Base-by-base conservation (phyloP, 208 protist genomes). In the Phytomonas sp. region DNA sequence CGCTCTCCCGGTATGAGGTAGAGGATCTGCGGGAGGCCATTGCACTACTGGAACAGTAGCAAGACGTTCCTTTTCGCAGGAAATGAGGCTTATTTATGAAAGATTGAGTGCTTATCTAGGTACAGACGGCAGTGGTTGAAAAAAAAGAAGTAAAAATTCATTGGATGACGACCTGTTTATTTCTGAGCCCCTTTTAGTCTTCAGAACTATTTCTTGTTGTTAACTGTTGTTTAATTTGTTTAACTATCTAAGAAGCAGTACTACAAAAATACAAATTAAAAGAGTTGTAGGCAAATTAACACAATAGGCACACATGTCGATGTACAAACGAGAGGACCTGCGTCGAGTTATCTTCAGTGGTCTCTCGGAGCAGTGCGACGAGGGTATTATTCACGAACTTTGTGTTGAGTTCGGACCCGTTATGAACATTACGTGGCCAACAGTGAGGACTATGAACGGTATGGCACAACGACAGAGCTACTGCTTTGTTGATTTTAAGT, bases 361-460 rank as follows among this genome's bases (percentile, higher is more conserved):
- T 65, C 65, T 95, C 3, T 83, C 89, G 6, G 86, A 93, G 52
- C 86, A 91, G 67, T 93, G 85, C 65, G 79, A 92, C 65, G 87
- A 93, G 73, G 78, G 77, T 37, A 71, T 93, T 29, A 74, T 95
- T 8, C 79, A 95, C 72, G 90, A 95, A 74, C 80, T 95, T 29
- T 91, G 85, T 60, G 67, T 78, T 29, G 87, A 95, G 78, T 95
- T 95, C 69, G 90, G 90, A 2, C 81, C 80, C 42, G 74, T 95
- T n/a, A 72, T 72, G 23, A 83, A 79, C 69, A 90, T 95, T 63
- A 81, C 66, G 32, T 92, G 86, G 80, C 90, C 85, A 0, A 79
- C 71, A 29, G 63, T 61, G 29, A 61, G 65, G 5, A 72, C 75
- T 26, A 71, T 70, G 49, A 88, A 79, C 65, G 89, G 86, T 42